Evolutionary conservation across 768 basidiomycete genomes (phyloP), one percentile per base, ranked within the genome.

Genomic region (Tricholoma terreum): DNA sequence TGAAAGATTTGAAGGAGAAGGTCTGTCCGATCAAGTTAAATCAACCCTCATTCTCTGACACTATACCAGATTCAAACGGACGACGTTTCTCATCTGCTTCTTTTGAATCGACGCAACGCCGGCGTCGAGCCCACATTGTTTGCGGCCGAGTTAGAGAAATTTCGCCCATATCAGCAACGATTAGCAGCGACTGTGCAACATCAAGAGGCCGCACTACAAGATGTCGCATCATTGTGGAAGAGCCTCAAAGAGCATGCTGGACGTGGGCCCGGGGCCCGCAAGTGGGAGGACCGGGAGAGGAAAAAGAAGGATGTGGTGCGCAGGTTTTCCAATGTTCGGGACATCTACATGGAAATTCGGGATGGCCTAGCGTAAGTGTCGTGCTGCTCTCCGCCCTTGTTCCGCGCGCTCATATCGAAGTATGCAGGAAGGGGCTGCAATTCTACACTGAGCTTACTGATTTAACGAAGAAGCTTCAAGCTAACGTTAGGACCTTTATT

Each of bases 1-100:
- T 98, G 54, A 94, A 91, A 68, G 97, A 98, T 67, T 76, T 99
- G 50, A 99, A 98, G 70, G 95, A 98, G 43, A 97, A 96, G 84
- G 95, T 94, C 54, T 43, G 56, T 45, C 48, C 27, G 14, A 10
- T 4, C 9, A 49, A 22, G 36, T 31, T 53, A 53, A 42, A 58
- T 31, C 33, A 21, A 22, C n/a, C 33, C 36, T 14, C 1, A 46
- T 42, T 12, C 38, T 54, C 14, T 19, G 33, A 52, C n/a, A 30
- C 8, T 34, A 17, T 48, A 48, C 2, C 63, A 98, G 94, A 82
- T 97, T 48, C 97, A 98, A 84, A 78, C 81, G 24, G 97, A 99
- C 72, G 97, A 99, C 62, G 96, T 98, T 24, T 99, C 96, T 0
- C 93, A 96, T 67, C 80, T 97, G 1, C 83, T 98, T 0, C 81